Conservation (phyloP, 2,329 filamentous ascomycete genomes). For the Rhynchosporium graminicola region DNA sequence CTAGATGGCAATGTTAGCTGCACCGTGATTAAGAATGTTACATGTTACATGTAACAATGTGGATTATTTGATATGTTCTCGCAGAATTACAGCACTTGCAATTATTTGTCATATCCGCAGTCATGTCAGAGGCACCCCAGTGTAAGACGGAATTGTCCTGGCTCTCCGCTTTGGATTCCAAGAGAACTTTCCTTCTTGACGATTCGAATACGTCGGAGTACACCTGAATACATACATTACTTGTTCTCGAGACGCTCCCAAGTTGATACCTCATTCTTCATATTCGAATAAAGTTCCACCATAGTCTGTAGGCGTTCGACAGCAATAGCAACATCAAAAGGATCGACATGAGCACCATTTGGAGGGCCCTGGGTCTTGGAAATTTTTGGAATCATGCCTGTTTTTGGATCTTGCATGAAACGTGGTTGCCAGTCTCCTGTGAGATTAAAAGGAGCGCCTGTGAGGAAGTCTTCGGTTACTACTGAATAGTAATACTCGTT, state of each 20-base stretch:
- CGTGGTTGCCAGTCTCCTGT: conserved; percentile 12
- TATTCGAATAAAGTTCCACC: conserved; percentile 17
- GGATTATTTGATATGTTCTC: too few species aligned
- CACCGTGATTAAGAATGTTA: too few species aligned
- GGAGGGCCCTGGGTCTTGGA: too few species aligned
- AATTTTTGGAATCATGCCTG: too few species aligned
- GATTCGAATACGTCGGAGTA: conserved; percentile 18
- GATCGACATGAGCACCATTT: too few species aligned
- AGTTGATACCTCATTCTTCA: conserved; percentile 14
- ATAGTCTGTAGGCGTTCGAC: neutral
- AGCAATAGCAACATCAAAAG: neutral
- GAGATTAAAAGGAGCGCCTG: conserved; percentile 21
- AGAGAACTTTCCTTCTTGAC: conserved; percentile 6
- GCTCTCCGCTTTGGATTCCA: neutral
- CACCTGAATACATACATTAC: conserved; percentile 17
- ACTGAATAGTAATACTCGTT: conserved; percentile 23
- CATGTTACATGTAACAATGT: too few species aligned
- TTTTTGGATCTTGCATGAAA: neutral
- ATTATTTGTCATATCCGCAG: neutral
- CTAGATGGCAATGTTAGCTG: too few species aligned
- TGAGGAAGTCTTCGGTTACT: conserved; percentile 20
- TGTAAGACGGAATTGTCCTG: neutral
- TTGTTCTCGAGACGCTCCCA: conserved; percentile 23
- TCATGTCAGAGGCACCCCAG: neutral
- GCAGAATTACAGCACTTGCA: neutral